Evolutionary conservation across 1,139 yeast species (phyloP).

Genomic region (Meyerozyma athensensis): DNA sequence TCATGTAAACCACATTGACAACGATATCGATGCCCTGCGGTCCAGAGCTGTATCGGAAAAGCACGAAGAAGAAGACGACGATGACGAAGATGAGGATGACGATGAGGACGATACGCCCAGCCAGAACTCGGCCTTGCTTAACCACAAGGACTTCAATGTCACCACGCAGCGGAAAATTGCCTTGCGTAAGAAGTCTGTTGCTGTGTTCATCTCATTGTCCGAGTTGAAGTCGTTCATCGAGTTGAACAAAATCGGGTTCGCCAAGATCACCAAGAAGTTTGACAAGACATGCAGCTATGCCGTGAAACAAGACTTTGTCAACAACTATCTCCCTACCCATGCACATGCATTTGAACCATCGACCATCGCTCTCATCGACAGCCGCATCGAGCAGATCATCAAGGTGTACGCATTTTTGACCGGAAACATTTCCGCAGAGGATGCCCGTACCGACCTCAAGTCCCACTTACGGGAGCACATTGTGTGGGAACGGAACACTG

Average conservation of each 20-base stretch:
- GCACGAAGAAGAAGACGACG: constrained; percentile 21
- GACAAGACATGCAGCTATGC: constrained; percentile 72
- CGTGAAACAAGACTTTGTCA: constrained; percentile 50
- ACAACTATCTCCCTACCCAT: constrained; percentile 37
- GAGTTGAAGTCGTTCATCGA: constrained; percentile 81
- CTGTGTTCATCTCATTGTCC: constrained; percentile 68
- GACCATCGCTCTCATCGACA: constrained; percentile 44
- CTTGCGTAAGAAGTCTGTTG: constrained; percentile 61
- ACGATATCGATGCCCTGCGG: constrained; percentile 8
- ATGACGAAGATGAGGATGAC: constrained; percentile 38
- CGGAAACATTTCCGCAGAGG: constrained; percentile 35
- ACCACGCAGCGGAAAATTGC: constrained; percentile 57
- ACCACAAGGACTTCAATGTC: constrained; percentile 44
- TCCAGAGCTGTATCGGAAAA: constrained; percentile 16
- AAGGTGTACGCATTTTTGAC: constrained; percentile 42
- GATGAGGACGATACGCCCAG: constrained; percentile 34
- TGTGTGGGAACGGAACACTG: constrained; percentile 95
- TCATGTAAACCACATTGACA: constrained; percentile 22
- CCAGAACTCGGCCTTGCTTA: constrained; percentile 36
- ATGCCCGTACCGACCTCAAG: constrained; percentile 63
- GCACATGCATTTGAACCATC: constrained; percentile 42
- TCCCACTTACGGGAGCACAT: constrained; percentile 84
- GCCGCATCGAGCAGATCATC: constrained; percentile 44
- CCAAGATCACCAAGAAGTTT: constrained; percentile 84
- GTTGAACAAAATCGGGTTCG: constrained; percentile 80